phyloP scores from a whole-genome alignment of 768 basidiomycete genomes.

The Amanita muscaria region DNA sequence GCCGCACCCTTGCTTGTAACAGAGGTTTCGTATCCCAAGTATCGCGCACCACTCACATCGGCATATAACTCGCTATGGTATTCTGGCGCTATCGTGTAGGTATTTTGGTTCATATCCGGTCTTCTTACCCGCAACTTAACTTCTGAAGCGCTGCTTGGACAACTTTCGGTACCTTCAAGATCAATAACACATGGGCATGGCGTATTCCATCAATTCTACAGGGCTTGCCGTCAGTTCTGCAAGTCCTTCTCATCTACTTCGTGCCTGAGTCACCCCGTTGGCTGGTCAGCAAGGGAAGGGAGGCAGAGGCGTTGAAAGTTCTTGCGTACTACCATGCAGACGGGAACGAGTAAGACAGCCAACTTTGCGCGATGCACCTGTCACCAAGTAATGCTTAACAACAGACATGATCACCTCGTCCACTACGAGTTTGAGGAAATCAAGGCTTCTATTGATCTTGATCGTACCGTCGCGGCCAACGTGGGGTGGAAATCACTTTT shows the following conservation, averaged over 20 bases:
- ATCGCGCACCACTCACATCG: slow-evolving; percentile 63
- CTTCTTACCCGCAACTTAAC: not conserved
- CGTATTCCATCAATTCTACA: slow-evolving; percentile 61
- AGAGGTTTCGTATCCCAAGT: slow-evolving; percentile 64
- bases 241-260: slow-evolving; percentile 51
- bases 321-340: slow-evolving; percentile 51
- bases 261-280: slow-evolving; percentile 71
- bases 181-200: slow-evolving; percentile 58
- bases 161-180: slow-evolving; percentile 62
- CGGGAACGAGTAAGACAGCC: slow-evolving; percentile 28
- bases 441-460: slow-evolving; percentile 43
- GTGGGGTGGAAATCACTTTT: slow-evolving; percentile 39
- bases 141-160: slow-evolving; percentile 55
- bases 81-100: slow-evolving; percentile 58
- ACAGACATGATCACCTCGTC: slow-evolving; percentile 45
- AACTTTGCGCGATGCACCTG: not conserved
- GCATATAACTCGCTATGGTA: slow-evolving; percentile 72
- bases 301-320: slow-evolving; percentile 38
- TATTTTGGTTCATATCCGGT: slow-evolving; percentile 3
- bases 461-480: slow-evolving; percentile 30
- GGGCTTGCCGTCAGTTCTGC: slow-evolving; percentile 49
- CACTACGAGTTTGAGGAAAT: slow-evolving; percentile 59
- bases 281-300: slow-evolving; percentile 54
- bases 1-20: slow-evolving; percentile 70
- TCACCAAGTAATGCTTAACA: not conserved